phyloP scores from a whole-genome alignment of 139 green algal species.

The Coelastrella sp. region DNA sequence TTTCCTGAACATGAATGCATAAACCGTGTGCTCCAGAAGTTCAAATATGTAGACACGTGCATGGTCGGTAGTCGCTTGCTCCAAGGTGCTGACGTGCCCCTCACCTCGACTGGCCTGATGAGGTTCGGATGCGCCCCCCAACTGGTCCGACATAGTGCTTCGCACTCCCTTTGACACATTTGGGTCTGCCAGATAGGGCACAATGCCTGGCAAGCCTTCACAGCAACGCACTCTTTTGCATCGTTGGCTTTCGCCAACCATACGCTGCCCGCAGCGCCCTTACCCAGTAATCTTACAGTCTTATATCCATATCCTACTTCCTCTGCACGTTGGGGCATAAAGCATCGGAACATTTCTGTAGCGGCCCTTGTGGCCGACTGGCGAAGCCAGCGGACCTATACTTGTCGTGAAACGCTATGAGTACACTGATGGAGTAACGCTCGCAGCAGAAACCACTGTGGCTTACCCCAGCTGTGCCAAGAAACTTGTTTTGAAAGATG shows the following conservation, averaged over 20 bases:
- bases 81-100: not conserved
- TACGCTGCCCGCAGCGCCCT: constrained; percentile 11
- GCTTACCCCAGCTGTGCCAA: too few relatives aligned
- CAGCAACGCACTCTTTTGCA: not conserved
- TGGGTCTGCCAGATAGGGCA: not conserved
- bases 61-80: not conserved
- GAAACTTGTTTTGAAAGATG: not conserved
- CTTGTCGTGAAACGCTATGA: not conserved
- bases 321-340: not conserved
- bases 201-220: not conserved
- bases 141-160: not conserved
- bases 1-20: too few relatives aligned
- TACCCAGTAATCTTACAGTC: not conserved
- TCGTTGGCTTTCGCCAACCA: not conserved
- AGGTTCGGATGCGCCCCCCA: not conserved
- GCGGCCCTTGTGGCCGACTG: not conserved
- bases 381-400: not conserved
- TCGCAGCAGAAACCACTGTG: not conserved
- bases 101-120: constrained; percentile 21
- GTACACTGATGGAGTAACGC: not conserved
- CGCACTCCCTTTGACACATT: constrained; percentile 25
- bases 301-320: constrained; percentile 28
- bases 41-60: not conserved
- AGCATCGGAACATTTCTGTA: not conserved
- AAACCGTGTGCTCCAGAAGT: not conserved